Evolutionary conservation across 2,329 filamentous ascomycete genomes (phyloP).

Genomic region (Colletotrichum horii): DNA sequence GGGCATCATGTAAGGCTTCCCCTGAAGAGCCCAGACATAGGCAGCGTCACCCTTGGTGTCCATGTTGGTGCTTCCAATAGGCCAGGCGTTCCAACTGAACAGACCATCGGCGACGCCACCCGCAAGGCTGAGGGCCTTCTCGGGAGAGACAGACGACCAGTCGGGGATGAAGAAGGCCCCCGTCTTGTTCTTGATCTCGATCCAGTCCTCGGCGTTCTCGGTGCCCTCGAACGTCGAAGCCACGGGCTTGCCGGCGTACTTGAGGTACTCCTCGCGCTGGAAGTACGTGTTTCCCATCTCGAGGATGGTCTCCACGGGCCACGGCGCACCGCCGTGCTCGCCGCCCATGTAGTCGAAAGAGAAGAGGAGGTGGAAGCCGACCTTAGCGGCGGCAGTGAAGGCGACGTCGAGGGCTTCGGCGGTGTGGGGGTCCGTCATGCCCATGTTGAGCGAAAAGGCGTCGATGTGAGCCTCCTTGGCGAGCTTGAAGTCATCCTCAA

Average conservation of each 20-base stretch:
- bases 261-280: slow-evolving; percentile 21
- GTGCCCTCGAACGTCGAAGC: slow-evolving; percentile 51
- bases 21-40: slow-evolving; percentile 18
- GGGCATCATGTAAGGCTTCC: slow-evolving; percentile 52
- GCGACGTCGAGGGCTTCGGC: slow-evolving; percentile 1
- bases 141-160: slow-evolving; percentile 42
- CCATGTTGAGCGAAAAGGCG: slow-evolving; percentile 30
- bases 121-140: slow-evolving; percentile 17
- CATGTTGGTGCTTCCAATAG: slow-evolving; percentile 27
- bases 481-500: slow-evolving; percentile 51
- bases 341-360: slow-evolving; percentile 34
- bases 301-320: slow-evolving; percentile 13
- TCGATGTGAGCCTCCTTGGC: slow-evolving; percentile 43
- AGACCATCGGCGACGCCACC: slow-evolving; percentile 34
- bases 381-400: slow-evolving; percentile 21
- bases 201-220: slow-evolving; percentile 46
- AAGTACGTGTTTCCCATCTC: slow-evolving; percentile 11
- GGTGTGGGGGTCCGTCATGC: slow-evolving; percentile 7
- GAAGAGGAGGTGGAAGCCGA: slow-evolving; percentile 35
- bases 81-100: slow-evolving; percentile 44
- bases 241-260: slow-evolving; percentile 34
- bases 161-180: slow-evolving; percentile 50
- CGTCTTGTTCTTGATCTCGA: slow-evolving; percentile 41
- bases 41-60: slow-evolving; percentile 23
- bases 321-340: slow-evolving; percentile 21